These are phyloP conservation scores for Eragrostis curvula DNA, from an alignment of 176 grass and related monocot genomes.

Conservation along the genomic window DNA sequence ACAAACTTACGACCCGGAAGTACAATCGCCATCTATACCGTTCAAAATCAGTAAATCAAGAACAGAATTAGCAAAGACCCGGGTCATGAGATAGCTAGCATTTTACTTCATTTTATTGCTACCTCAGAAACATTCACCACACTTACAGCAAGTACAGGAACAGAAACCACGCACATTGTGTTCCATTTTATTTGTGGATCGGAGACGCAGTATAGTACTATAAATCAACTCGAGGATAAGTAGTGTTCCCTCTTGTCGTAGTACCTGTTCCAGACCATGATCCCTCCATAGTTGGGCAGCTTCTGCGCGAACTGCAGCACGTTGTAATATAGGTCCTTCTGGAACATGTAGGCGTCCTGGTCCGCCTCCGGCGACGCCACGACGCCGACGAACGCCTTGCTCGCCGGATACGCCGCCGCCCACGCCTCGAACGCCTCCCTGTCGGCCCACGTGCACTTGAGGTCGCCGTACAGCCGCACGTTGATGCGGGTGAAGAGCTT, in stretches of 20 bases:
- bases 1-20: too few relatives aligned
- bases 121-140: too few relatives aligned
- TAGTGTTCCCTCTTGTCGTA: conserved; percentile 9
- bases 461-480: conserved; percentile 1
- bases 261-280: conserved; percentile 34
- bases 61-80: too few relatives aligned
- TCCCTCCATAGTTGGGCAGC: neutral
- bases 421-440: neutral
- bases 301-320: neutral
- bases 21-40: too few relatives aligned
- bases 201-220: too few relatives aligned
- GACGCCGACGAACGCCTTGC: conserved; percentile 3
- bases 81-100: too few relatives aligned
- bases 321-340: neutral
- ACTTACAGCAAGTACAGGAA: too few relatives aligned
- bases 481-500: too few relatives aligned
- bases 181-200: too few relatives aligned
- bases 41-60: too few relatives aligned
- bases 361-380: conserved; percentile 23
- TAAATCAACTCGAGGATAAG: neutral
- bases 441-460: neutral
- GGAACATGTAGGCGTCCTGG: neutral
- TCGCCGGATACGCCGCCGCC: neutral
- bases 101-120: too few relatives aligned
- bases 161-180: too few relatives aligned